Conservation (phyloP, 441 rosid genomes). For the Croton laevigatus region DNA sequence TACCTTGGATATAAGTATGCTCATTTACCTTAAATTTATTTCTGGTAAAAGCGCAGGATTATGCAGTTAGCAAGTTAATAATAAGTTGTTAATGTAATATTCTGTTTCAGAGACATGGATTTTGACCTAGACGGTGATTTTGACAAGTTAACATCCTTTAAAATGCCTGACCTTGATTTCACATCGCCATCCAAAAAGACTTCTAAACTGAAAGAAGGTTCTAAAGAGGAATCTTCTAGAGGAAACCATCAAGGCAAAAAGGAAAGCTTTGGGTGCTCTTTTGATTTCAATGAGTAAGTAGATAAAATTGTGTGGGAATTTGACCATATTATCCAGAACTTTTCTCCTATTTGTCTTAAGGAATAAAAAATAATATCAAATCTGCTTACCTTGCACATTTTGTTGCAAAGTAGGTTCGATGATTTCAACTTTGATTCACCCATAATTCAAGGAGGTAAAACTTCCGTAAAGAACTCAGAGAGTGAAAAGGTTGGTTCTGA, state of each 20-base stretch:
- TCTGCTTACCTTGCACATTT: constrained; percentile 25
- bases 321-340: background rate
- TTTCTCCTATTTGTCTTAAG: constrained; percentile 3
- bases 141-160: constrained; percentile 70
- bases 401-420: constrained; percentile 46
- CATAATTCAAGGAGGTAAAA: constrained; percentile 33
- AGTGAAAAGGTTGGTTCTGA: constrained; percentile 31
- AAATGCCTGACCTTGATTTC: constrained; percentile 86
- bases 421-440: constrained; percentile 47
- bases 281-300: constrained; percentile 59
- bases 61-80: background rate
- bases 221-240: constrained; percentile 44
- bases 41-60: too few relatives aligned
- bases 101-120: constrained; percentile 68
- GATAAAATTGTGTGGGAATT: constrained; percentile 14
- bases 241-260: constrained; percentile 41
- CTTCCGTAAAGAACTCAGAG: constrained; percentile 29
- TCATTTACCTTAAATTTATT: too few relatives aligned
- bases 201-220: constrained; percentile 47
- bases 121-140: constrained; percentile 19
- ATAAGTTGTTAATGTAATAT: constrained; percentile 1
- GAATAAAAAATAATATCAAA: constrained; percentile 7
- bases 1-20: too few relatives aligned
- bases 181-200: constrained; percentile 49
- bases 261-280: constrained; percentile 57